Evolutionary conservation across 2,329 filamentous ascomycete species (phyloP).

Genomic region (Xenoacremonium recifei): DNA sequence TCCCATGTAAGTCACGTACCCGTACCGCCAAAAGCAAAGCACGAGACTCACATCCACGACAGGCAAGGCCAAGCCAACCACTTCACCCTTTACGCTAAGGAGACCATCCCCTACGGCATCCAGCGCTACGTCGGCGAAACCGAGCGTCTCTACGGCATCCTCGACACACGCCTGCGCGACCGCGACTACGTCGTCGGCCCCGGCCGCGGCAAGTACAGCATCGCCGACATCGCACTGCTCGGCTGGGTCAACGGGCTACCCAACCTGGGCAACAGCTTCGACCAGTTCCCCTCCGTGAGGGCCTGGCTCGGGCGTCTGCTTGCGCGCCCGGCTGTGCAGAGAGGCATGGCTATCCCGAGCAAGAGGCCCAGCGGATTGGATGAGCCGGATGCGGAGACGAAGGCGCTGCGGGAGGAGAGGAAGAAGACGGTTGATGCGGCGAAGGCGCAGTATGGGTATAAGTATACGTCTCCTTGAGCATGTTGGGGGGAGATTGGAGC

Average conservation of each 20-base stretch:
- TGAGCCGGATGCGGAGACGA: constrained; percentile 17
- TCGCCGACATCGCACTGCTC: constrained; percentile 71
- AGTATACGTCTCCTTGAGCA: constrained; percentile 43
- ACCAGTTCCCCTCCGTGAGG: constrained; percentile 69
- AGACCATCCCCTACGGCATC: constrained; percentile 68
- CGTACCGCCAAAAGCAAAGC: background rate
- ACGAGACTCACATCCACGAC: constrained; percentile 12
- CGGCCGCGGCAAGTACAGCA: constrained; percentile 55
- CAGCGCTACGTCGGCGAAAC: constrained; percentile 76
- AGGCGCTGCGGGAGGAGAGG: constrained; percentile 22
- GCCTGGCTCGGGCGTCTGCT: constrained; percentile 72
- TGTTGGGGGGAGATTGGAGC: background rate
- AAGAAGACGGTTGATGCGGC: constrained; percentile 35
- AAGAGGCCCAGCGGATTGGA: constrained; percentile 15
- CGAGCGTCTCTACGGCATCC: constrained; percentile 69
- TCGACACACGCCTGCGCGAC: constrained; percentile 61
- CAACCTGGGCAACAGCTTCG: constrained; percentile 37
- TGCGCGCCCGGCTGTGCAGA: constrained; percentile 66
- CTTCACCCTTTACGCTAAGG: constrained; percentile 66
- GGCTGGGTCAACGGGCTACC: constrained; percentile 62
- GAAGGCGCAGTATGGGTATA: constrained; percentile 48
- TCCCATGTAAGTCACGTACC: constrained; percentile 49
- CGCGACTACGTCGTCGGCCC: constrained; percentile 55
- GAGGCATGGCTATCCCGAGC: constrained; percentile 66
- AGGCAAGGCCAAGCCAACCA: constrained; percentile 77